Base-by-base conservation (phyloP, 495 filamentous ascomycete species). In the Tuber calosporum region DNA sequence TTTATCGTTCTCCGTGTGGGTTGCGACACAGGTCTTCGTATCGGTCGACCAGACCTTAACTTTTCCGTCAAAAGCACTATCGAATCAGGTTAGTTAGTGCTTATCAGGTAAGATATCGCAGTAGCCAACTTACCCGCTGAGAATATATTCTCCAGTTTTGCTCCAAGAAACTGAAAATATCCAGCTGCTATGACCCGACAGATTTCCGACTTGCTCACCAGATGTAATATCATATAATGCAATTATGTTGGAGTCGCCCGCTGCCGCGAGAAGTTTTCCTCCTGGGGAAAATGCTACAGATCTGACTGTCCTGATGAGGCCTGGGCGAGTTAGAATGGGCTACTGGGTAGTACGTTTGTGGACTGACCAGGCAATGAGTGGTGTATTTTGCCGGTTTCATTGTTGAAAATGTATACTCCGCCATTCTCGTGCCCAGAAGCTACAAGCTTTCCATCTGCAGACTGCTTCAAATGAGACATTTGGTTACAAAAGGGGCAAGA, bases 11-110 rank as follows among this genome's bases (percentile, higher is more conserved):
- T 98, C 93, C 37, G 89, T 91, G 81, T 97, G 93, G 30, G 96
- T 98, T 48, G 95, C 93, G 48, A 99, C 94, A 82, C 95, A 98
- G 30, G 85, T 85, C 62, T 89, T 88, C 69, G 87, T 87, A 38
- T 96, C 91, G 66, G 96, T 88, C 8, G 91, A 93, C 95, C 95
- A 98, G 45, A 98, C 92, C 82, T 96, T 97, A 37, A 90, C 91
- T 82, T 96, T 97, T 41, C 94, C 94, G 80, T 98, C 94, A 75
- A 93, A 90, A 0, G 92, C 89, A 4, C 88, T 89, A 69, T 36
- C 30, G n/a, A n/a, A 42, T 2, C 13, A 34, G 53, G 53, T 34
- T 34, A 4, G 26, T 62, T 1, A 62, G 53, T 30, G 26, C 2
- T 67, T 72, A 19, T 42, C 4, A 69, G 68, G 19, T 13, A 74